Evolutionary conservation across 148 eudicot genomes (phyloP).

Genomic region (Chenopodium formosanum): DNA sequence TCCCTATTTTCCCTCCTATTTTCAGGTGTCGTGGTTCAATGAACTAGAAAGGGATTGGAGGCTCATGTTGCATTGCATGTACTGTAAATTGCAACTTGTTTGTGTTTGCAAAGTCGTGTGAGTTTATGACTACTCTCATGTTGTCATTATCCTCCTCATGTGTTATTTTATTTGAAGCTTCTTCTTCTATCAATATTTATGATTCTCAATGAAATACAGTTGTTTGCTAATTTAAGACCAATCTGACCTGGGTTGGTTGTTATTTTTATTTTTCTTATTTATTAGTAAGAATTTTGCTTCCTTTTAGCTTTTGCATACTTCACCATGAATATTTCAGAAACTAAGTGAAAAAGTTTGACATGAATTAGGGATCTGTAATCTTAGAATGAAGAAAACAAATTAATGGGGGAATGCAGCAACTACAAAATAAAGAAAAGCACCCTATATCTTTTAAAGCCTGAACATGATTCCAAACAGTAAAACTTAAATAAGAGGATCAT

Average conservation of each 20-base stretch:
- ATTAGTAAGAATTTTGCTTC: too few species aligned
- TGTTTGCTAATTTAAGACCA: too few species aligned
- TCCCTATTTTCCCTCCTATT: not conserved
- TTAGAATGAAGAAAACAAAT: not conserved
- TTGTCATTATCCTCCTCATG: not conserved
- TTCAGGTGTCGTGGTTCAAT: conserved; percentile 94
- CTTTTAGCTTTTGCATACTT: not conserved
- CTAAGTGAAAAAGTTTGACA: too few species aligned
- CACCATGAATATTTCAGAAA: not conserved
- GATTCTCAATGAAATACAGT: too few species aligned
- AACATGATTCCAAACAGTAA: too few species aligned
- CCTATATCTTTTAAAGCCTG: too few species aligned
- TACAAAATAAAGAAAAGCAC: too few species aligned
- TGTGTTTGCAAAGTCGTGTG: conserved; percentile 4
- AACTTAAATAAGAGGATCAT: not conserved
- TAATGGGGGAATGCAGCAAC: too few species aligned
- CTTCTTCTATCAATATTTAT: not conserved
- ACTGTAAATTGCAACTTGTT: conserved; percentile 4
- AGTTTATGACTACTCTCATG: not conserved
- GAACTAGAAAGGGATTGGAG: conserved; percentile 44
- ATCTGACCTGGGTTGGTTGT: not conserved
- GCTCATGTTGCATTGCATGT: conserved; percentile 21
- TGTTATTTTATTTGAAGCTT: not conserved
- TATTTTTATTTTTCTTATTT: too few species aligned
- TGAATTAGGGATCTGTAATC: not conserved